Evolutionary conservation across 2,329 filamentous ascomycete genomes (phyloP).

Genomic region (Pseudogymnoascus sp.): DNA sequence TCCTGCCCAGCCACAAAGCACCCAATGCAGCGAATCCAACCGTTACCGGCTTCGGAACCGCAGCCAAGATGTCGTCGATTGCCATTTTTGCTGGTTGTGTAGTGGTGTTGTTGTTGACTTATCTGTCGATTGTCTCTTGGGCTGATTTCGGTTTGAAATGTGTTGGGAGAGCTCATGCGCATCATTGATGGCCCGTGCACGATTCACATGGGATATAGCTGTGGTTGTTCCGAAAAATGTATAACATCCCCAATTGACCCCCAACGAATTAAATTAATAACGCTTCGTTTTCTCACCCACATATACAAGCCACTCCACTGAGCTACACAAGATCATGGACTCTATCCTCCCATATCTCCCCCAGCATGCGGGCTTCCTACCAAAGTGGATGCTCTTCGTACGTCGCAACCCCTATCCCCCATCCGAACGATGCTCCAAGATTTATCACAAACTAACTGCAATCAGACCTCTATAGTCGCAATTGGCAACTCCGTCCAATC

Average conservation of each 20-base stretch:
- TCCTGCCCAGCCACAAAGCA: slow-evolving; percentile 48
- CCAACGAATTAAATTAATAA: background rate
- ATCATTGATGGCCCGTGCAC: background rate
- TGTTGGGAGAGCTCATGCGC: background rate
- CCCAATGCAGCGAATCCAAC: slow-evolving; percentile 43
- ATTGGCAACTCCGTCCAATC: slow-evolving; percentile 79
- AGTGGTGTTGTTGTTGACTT: background rate
- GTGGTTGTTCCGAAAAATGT: background rate
- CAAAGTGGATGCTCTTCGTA: slow-evolving; percentile 60
- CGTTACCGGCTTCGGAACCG: slow-evolving; percentile 36
- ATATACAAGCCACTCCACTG: background rate
- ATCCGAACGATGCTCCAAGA: background rate
- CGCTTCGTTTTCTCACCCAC: background rate
- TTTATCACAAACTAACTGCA: slow-evolving; percentile 10
- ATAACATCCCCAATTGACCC: background rate
- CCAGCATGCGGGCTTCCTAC: slow-evolving; percentile 41
- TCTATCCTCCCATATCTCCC: slow-evolving; percentile 12
- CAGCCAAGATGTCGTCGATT: slow-evolving; percentile 27
- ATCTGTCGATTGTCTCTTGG: background rate
- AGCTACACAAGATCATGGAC: background rate
- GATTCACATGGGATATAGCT: background rate
- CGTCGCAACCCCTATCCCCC: slow-evolving; percentile 15
- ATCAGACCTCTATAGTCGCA: slow-evolving; percentile 71
- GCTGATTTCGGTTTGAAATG: background rate
- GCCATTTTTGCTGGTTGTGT: slow-evolving; percentile 5